Evolutionary conservation across 148 eudicot species (phyloP).

Genomic region (Chenopodium suecicum): DNA sequence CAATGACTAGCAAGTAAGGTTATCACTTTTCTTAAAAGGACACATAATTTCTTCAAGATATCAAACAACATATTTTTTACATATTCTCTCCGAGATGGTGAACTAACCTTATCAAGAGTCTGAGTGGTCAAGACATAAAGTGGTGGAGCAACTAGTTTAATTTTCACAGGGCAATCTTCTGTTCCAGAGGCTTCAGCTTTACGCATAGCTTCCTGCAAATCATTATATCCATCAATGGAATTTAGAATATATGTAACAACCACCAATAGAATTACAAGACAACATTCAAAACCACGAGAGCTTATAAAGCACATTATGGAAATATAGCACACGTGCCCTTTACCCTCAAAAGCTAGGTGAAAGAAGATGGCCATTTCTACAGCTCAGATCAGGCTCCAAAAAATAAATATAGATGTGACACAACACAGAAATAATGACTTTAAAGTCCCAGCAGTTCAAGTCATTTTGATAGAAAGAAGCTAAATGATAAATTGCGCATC

Average conservation of each 20-base stretch:
- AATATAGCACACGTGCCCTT: not conserved
- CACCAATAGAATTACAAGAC: not conserved
- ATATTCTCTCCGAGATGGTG: not conserved
- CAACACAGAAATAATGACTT: not conserved
- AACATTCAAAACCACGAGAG: not conserved
- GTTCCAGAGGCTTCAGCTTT: slow-evolving; percentile 94
- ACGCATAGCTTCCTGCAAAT: slow-evolving; percentile 88
- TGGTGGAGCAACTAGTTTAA: slow-evolving; percentile 94
- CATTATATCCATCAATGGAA: not conserved
- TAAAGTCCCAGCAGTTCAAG: not conserved
- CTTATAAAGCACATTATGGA: too few relatives aligned
- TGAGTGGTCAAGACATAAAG: slow-evolving; percentile 92
- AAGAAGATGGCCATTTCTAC: not conserved
- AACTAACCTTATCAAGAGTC: slow-evolving; percentile 90
- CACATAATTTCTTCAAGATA: not conserved
- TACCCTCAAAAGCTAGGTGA: not conserved
- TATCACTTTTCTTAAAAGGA: not conserved
- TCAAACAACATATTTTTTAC: not conserved
- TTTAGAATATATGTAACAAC: not conserved
- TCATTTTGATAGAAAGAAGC: not conserved
- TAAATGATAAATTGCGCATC: not conserved
- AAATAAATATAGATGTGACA: not conserved
- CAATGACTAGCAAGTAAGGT: too few relatives aligned
- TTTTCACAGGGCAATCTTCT: slow-evolving; percentile 94
- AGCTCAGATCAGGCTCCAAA: not conserved